Base-by-base conservation (phyloP, 352 stramenopile species). In the Stephanocyclus meneghinianus region DNA sequence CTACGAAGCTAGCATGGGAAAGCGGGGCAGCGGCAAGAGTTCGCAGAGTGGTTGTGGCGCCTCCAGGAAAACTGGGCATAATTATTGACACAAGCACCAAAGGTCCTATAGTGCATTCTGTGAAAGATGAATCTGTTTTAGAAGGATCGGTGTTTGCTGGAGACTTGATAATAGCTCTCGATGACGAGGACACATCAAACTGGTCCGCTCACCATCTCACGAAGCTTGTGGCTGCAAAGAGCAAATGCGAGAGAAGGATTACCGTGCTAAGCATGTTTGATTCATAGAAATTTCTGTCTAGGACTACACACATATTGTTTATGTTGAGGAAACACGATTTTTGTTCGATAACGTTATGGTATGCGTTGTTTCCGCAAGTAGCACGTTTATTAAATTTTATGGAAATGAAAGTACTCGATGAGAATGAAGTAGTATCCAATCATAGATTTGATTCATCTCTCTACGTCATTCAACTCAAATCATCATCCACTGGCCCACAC, bases 141-240 rank as follows among this genome's bases (percentile, higher is more conserved):
- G 60, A 84, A 71, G 85, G 80, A 40, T 77, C 84, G n/a, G 26
- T 92, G 6, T 78, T 82, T 51, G 63, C 69, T 21, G 85, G 86
- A 13, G 89, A 93, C 66, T 79, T 87, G 51, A 91, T 93, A 66
- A 69, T 92, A n/a, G 80, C 83, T 29, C 87, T 93, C 70, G 85
- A 93, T 63, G 78, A 90, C 65, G 71, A 90, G 21, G 83, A 92
- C 48, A 91, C 83, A 56, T 55, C 68, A 18, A 70, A 73, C 15
- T 91, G 91, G 87, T 82, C 74, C 7, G 85, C 89, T 35, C 80
- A 83, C 21, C 71, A 74, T 29, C 84, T 93, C 3, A 93, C 85
- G 0, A 83, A 79, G 15, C 30, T 92, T 2, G 87, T 93, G 73
- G 73, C 86, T 16, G 78, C 78, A 71, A 90, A 18, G 21, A 62